Evolutionary conservation across 306 rosid genomes (phyloP).

Genomic region (Gastrolobium villosum): DNA sequence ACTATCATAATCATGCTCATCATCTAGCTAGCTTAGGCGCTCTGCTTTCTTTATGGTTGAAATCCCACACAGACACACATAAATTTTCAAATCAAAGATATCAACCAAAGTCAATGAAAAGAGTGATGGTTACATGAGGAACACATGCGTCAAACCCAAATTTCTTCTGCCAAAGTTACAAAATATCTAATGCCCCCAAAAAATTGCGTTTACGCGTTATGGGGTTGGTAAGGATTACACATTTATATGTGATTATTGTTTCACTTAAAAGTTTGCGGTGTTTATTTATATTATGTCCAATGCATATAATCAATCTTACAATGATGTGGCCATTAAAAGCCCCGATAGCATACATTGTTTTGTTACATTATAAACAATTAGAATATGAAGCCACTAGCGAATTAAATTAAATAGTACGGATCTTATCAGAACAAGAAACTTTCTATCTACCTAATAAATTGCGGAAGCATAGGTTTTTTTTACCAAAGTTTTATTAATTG

Average conservation of each 20-base stretch:
- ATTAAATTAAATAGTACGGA: conserved; percentile 43
- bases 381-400: conserved; percentile 32
- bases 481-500: not conserved
- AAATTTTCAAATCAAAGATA: conserved; percentile 52
- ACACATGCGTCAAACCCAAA: conserved; percentile 41
- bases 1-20: conserved; percentile 51
- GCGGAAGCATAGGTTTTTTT: conserved; percentile 8
- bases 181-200: not conserved
- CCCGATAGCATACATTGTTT: not conserved
- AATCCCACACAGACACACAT: conserved; percentile 45
- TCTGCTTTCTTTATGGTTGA: conserved; percentile 55
- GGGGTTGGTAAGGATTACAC: conserved; percentile 21
- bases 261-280: conserved; percentile 15
- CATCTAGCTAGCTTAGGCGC: conserved; percentile 41
- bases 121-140: conserved; percentile 59
- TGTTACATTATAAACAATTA: conserved; percentile 32
- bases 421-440: conserved; percentile 47
- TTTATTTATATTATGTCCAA: not conserved
- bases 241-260: conserved; percentile 7
- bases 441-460: conserved; percentile 25
- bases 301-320: conserved; percentile 15
- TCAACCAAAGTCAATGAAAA: conserved; percentile 70
- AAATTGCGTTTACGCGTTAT: conserved; percentile 31
- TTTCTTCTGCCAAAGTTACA: not conserved
- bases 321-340: conserved; percentile 35